These are phyloP conservation scores for Epichloe sibirici DNA, from an alignment of 2,329 filamentous ascomycete species.

Conservation along the genomic window DNA sequence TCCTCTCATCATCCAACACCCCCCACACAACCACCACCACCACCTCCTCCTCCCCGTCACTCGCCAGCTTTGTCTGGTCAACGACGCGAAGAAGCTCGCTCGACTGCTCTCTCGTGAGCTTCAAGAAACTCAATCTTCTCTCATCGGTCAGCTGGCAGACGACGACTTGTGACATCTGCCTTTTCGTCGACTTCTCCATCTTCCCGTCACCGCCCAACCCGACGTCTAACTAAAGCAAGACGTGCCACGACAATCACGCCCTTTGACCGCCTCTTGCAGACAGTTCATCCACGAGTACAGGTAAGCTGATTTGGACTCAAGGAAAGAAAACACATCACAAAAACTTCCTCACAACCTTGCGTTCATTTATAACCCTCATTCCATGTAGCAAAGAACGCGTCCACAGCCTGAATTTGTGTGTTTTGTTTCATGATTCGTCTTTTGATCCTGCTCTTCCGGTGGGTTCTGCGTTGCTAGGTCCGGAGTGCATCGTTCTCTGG, in stretches of 20 bases:
- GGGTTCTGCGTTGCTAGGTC: not conserved
- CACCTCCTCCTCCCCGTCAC: slow-evolving; percentile 2
- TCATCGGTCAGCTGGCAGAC: not conserved
- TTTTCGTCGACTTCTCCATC: not conserved
- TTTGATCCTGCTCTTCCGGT: not conserved
- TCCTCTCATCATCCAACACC: slow-evolving; percentile 5
- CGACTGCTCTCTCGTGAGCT: not conserved
- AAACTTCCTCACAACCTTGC: too few species aligned
- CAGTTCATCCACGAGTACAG: not conserved
- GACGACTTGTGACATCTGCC: not conserved
- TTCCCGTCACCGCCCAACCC: slow-evolving; percentile 1
- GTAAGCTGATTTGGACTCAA: not conserved
- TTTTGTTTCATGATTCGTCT: too few species aligned
- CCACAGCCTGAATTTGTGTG: not conserved
- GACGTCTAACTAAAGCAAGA: not conserved
- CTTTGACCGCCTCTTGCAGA: slow-evolving; percentile 1
- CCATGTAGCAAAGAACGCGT: too few species aligned
- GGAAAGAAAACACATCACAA: not conserved
- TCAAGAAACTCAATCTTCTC: not conserved
- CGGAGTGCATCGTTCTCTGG: not conserved
- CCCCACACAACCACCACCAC: slow-evolving; percentile 7
- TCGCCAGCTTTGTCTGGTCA: slow-evolving; percentile 4
- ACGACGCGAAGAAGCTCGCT: not conserved
- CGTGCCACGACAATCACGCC: not conserved
- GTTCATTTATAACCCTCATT: not conserved